Evolutionary conservation across 2,329 filamentous ascomycete genomes (phyloP).

Genomic region (Xylariaceae sp.): DNA sequence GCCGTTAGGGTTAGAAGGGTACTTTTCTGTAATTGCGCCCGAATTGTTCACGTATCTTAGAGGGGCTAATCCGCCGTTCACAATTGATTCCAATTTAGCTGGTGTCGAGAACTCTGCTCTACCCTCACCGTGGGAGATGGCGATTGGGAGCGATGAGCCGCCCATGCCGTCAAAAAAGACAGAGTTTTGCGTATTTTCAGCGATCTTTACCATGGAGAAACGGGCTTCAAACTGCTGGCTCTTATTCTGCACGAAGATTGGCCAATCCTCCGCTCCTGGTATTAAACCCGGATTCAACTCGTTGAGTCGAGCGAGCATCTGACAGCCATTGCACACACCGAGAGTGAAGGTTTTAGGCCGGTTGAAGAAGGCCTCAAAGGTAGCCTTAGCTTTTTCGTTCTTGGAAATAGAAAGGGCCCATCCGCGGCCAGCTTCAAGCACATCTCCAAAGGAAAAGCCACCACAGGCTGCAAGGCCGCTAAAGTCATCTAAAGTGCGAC

Average conservation of each 20-base stretch:
- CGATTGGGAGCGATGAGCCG: constrained; percentile 81
- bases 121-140: constrained; percentile 90
- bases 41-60: constrained; percentile 88
- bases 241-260: constrained; percentile 68
- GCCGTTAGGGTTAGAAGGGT: constrained; percentile 90
- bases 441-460: constrained; percentile 87
- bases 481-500: constrained; percentile 81
- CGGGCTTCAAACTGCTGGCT: constrained; percentile 91
- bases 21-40: constrained; percentile 75
- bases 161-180: constrained; percentile 92
- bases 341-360: constrained; percentile 89
- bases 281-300: constrained; percentile 84
- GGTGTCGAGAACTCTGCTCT: constrained; percentile 72
- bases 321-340: constrained; percentile 96
- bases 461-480: constrained; percentile 92
- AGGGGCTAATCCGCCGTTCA: constrained; percentile 72
- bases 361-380: constrained; percentile 86
- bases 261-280: constrained; percentile 78
- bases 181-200: constrained; percentile 67
- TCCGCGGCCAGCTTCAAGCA: constrained; percentile 91
- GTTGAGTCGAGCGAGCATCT: constrained; percentile 86
- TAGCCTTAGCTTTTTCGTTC: constrained; percentile 74
- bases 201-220: constrained; percentile 82
- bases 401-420: constrained; percentile 95
- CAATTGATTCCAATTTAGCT: constrained; percentile 59